Percentiles rank a stretch among this genome's conserved stretches.
Conservation (phyloP, 768 basidiomycete species). For the Pulveroboletus frians region DNA sequence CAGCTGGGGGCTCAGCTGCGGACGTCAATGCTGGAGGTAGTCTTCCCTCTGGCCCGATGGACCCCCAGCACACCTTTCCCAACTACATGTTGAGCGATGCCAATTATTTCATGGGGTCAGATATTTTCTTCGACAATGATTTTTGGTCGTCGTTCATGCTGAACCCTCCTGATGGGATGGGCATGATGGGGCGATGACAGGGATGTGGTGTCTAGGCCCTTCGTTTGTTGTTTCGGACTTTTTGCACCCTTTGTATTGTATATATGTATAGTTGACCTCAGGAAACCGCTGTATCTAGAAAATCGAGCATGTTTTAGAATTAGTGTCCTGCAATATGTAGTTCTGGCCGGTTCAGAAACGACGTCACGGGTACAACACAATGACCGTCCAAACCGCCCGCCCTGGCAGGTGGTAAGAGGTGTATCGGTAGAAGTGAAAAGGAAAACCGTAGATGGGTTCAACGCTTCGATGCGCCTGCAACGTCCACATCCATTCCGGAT, state of each 20-base stretch:
- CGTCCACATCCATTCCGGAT: background rate
- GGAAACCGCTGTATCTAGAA: conserved; percentile 1
- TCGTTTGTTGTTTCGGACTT: background rate
- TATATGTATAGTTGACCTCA: conserved; percentile 3
- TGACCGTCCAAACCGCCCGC: background rate
- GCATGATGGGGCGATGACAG: conserved; percentile 8
- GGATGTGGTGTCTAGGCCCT: background rate
- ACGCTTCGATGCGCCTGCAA: background rate
- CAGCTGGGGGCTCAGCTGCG: conserved; percentile 2
- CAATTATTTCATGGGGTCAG: conserved; percentile 32
- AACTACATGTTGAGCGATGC: conserved; percentile 24
- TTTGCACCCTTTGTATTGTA: background rate
- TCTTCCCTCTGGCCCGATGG: conserved; percentile 3
- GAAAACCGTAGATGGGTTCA: background rate
- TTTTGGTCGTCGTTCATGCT: conserved; percentile 42
- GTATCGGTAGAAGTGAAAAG: background rate
- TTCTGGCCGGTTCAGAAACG: background rate
- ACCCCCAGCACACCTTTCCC: conserved; percentile 19
- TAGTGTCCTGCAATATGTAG: background rate
- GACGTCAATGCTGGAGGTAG: background rate
- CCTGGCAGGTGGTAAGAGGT: background rate
- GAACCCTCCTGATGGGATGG: conserved; percentile 25
- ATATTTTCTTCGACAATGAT: conserved; percentile 38
- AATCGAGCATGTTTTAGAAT: conserved; percentile 5
- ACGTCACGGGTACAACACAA: background rate